Base-by-base conservation (phyloP, 768 basidiomycete species). In the Termitomyces sp. region DNA sequence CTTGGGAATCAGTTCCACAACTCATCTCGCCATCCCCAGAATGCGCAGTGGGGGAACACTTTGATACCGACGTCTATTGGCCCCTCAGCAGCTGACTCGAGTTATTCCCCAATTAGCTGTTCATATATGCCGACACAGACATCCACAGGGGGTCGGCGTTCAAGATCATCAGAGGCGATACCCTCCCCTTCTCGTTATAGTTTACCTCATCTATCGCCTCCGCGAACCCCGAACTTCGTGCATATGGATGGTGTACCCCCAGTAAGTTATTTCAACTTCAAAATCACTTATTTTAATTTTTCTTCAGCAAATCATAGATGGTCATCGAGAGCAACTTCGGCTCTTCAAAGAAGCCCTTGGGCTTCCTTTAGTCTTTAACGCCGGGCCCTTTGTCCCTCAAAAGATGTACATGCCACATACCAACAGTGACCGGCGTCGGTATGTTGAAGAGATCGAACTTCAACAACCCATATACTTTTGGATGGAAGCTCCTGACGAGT, bases 351-450 rank as follows among this genome's bases (percentile, higher is more conserved):
- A 76, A 10, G 79, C 76, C 1, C 53, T 73, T 22, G 57, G 45
- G 42, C 68, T 79, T 16, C 77, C 76, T 2, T 70, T 69, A 40
- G 67, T 70, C 28, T 66, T 66, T 30, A 61, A 66, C 42, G 70
- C 71, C 26, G 74, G 77, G 1, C 75, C 76, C n/a, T 85, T 88
- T 64, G 70, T 92, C 14, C 88, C 86, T 10, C 90, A 92, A 68
- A 71, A 63, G 32, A 84, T 87, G 70, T 92, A 91, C 66, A 82
- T 81, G 61, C 90, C 90, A 1, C 85, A 88, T 65, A 90, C 90
- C 3, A 84, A 83, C 54, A 88, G 86, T 58, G 89, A 91, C 69
- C 79, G 82, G 38, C 83, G 84, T 40, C 85, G 90, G 22, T 92
- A 91, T 61, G 88, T 91, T 26, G 85, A 84, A 57, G 85, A 90